phyloP scores from a whole-genome alignment of 768 basidiomycete species.

The Chalciporus chontae region DNA sequence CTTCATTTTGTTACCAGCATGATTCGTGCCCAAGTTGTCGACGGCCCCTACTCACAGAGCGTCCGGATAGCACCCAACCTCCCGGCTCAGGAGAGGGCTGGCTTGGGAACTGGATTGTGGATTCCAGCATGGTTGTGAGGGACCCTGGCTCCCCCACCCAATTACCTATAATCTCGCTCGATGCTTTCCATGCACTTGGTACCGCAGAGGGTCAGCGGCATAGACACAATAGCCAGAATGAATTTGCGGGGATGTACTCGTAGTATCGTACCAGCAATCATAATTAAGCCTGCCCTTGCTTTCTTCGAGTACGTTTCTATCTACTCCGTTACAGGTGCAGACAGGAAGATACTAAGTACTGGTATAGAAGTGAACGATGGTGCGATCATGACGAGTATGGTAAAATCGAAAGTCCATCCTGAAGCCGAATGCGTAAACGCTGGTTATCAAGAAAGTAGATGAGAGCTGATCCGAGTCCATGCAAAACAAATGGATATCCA shows the following conservation, averaged over 20 bases:
- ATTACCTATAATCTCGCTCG: constrained; percentile 18
- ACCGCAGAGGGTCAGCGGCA: neutral
- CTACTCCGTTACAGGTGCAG: constrained; percentile 20
- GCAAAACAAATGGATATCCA: constrained; percentile 17
- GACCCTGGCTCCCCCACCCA: constrained; percentile 7
- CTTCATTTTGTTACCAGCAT: constrained; percentile 38
- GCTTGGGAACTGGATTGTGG: constrained; percentile 23
- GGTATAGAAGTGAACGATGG: constrained; percentile 11
- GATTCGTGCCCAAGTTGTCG: constrained; percentile 69
- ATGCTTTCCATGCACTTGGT: constrained; percentile 13
- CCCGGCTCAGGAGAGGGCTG: constrained; percentile 11
- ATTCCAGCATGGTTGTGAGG: constrained; percentile 17
- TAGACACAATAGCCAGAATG: constrained; percentile 22
- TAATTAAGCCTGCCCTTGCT: constrained; percentile 14
- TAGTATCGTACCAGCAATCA: constrained; percentile 22
- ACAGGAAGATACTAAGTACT: constrained; percentile 20
- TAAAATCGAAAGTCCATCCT: constrained; percentile 24
- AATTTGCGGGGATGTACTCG: constrained; percentile 59
- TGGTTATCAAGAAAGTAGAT: constrained; percentile 33
- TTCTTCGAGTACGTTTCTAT: constrained; percentile 23
- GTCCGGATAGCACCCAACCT: constrained; percentile 6
- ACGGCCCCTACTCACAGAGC: constrained; percentile 36
- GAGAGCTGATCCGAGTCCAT: constrained; percentile 25
- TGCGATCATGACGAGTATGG: constrained; percentile 16
- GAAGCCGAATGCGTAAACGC: constrained; percentile 11